Evolutionary conservation across 345 rosid genomes (phyloP), one percentile per base, ranked within the genome.

Genomic region (Bretschneidera sinensis): DNA sequence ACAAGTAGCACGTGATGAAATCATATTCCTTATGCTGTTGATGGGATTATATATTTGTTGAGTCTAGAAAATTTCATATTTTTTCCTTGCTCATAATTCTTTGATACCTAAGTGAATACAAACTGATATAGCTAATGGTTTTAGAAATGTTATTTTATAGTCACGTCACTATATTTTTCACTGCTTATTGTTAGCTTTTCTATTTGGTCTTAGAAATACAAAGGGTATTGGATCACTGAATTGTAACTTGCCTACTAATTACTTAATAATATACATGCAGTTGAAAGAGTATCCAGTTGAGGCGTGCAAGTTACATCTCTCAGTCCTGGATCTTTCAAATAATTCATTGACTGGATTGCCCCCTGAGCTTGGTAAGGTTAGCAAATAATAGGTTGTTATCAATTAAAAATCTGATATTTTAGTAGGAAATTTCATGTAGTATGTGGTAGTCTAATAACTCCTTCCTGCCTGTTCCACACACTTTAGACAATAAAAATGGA

Each of bases 261-360:
- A 28, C 15, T 24, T 61, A 16, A 24, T 19, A 52, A 22, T n/a
- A 43, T 61, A n/a, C 43, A 24, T 82, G 79, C 85, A 92, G 98
- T 70, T 89, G 75, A 87, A 85, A 76, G 96, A 84, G 61, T 89
- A 81, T 72, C 91, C 95, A 34, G 86, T 57, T 23, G 98, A 82
- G 61, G 97, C 85, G 58, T 92, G 97, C 79, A 78, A 73, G 63
- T 60, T 89, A 68, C 79, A 55, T 54, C 85, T 89, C 55, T 89
- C 83, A 9, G 81, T 89, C 68, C 81, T 92, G 57, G 98, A 92
- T 76, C 88, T 92, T 57, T 92, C 97, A 55, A 92, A 92, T 75
- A 92, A 92, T 76, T 84, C 98, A 28, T 84, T 92, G 80, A 66
- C 76, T 53, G 98, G 88, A 70, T 81, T 92, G 75, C 89, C 91